These are phyloP conservation scores for Hanseniaspora uvarum DNA, from an alignment of 1,139 yeast species.

Conservation along the genomic window DNA sequence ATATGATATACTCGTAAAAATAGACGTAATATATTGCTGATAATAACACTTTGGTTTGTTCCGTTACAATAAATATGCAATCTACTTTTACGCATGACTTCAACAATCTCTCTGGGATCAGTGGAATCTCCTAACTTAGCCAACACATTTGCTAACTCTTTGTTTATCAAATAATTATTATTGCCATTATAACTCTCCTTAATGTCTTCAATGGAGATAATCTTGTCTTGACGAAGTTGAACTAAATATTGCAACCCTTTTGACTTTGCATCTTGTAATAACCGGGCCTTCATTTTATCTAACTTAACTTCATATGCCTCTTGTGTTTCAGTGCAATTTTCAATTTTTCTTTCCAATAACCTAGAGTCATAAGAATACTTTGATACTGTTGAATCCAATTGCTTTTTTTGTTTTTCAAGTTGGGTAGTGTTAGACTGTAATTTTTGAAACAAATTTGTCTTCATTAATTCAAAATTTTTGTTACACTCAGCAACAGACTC, in stretches of 20 bases:
- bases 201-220: slow-evolving; percentile 11
- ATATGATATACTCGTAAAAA: background rate
- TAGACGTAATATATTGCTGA: background rate
- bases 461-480: slow-evolving; percentile 8
- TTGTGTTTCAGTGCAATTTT: slow-evolving; percentile 71
- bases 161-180: slow-evolving; percentile 4
- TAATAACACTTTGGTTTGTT: background rate
- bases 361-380: slow-evolving; percentile 72
- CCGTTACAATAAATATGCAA: slow-evolving; percentile 10
- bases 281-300: slow-evolving; percentile 30
- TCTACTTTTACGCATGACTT: background rate
- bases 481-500: background rate
- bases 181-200: background rate
- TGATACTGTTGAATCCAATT: slow-evolving; percentile 61
- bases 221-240: slow-evolving; percentile 4
- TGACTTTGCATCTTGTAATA: slow-evolving; percentile 1
- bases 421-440: slow-evolving; percentile 29
- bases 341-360: slow-evolving; percentile 57
- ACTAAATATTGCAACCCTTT: slow-evolving; percentile 15
- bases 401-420: slow-evolving; percentile 45
- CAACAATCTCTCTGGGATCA: background rate
- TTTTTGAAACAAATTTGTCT: slow-evolving; percentile 11
- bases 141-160: slow-evolving; percentile 2
- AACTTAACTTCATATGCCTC: slow-evolving; percentile 41
- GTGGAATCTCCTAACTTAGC: background rate